Conservation (phyloP, 2,329 filamentous ascomycete genomes). For the Penicillium sp. region DNA sequence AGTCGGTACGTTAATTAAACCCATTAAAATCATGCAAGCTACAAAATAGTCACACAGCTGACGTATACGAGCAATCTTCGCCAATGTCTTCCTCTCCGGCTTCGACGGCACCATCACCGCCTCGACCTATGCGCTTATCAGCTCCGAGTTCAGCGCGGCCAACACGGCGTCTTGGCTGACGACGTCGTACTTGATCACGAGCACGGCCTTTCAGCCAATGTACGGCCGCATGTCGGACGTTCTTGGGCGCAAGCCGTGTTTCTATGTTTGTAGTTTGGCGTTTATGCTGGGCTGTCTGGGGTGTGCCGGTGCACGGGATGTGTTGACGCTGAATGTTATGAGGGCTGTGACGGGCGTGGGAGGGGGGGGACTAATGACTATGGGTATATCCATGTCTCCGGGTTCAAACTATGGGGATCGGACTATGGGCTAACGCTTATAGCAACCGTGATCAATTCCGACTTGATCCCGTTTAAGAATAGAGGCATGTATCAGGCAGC, state of each 20-base stretch:
- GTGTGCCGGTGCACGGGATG: conserved; percentile 64
- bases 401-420: too few species aligned
- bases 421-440: conserved; percentile 1
- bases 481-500: conserved; percentile 67
- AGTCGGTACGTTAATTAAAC: conserved; percentile 42
- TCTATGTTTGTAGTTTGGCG: conserved; percentile 59
- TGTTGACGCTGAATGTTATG: conserved; percentile 67
- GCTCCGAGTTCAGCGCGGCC: conserved; percentile 46
- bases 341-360: conserved; percentile 68
- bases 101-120: conserved; percentile 46
- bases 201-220: conserved; percentile 66
- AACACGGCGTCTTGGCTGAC: conserved; percentile 49
- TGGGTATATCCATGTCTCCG: conserved; percentile 52
- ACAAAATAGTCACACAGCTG: too few species aligned
- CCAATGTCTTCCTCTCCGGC: conserved; percentile 61
- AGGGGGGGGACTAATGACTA: conserved; percentile 65
- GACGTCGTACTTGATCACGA: conserved; percentile 64
- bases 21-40: too few species aligned
- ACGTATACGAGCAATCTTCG: conserved; percentile 50
- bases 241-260: conserved; percentile 57
- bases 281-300: conserved; percentile 64
- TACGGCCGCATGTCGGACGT: conserved; percentile 71
- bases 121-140: conserved; percentile 42
- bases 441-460: conserved; percentile 65
- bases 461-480: conserved; percentile 69